A percentile compares a stretch with the other conserved stretches of the same genome.
These are phyloP conservation scores for Neocucurbitaria cava DNA, from an alignment of 2,329 filamentous ascomycete species.

Conservation along the genomic window DNA sequence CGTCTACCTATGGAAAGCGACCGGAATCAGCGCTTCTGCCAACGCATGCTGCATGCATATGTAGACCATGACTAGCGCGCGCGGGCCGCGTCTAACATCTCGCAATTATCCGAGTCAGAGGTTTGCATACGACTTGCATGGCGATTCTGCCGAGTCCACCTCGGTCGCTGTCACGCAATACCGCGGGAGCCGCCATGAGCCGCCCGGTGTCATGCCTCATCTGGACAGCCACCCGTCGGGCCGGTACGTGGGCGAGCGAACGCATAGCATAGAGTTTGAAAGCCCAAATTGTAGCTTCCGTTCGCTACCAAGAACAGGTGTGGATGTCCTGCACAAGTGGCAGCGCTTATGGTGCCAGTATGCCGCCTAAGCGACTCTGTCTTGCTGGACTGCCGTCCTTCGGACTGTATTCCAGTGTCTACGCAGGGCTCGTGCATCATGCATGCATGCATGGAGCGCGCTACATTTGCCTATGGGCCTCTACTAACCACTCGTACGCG, in stretches of 20 bases:
- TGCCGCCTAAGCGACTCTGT: not conserved
- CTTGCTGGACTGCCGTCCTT: not conserved
- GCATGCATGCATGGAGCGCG: not conserved
- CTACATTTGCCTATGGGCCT: not conserved
- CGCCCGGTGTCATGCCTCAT: not conserved
- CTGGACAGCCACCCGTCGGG: not conserved
- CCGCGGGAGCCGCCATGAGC: not conserved
- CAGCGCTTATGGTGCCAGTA: not conserved
- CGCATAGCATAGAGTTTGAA: not conserved
- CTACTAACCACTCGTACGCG: not conserved
- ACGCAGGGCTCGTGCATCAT: not conserved
- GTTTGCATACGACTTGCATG: not conserved
- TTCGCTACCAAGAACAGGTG: not conserved
- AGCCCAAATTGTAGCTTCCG: not conserved
- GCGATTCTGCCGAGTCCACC: not conserved
- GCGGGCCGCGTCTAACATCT: conserved; percentile 1
- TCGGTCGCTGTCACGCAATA: not conserved
- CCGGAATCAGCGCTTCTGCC: not conserved
- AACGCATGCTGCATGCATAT: conserved; percentile 9
- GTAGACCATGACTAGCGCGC: conserved; percentile 3
- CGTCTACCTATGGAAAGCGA: not conserved
- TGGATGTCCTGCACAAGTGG: not conserved
- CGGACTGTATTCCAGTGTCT: not conserved
- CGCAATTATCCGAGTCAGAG: conserved; percentile 1
- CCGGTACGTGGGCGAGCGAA: not conserved